phyloP scores from a whole-genome alignment of 352 stramenopile genomes.

The Phytopythium kandeliae region DNA sequence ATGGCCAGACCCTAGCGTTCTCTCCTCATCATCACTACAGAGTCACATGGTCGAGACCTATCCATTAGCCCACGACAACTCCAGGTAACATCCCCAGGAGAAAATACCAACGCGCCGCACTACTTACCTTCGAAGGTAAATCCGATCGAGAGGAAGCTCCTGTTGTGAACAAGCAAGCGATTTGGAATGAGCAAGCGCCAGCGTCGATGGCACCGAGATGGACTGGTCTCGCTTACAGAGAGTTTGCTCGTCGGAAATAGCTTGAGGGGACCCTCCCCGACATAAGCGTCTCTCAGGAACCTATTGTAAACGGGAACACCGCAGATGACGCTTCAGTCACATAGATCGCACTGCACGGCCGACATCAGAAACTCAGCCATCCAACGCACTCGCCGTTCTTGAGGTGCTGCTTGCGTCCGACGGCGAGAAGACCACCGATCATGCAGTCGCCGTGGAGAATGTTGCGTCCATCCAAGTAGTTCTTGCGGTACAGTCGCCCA shows the following conservation, averaged over 20 bases:
- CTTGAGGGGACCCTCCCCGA: constrained; percentile 62
- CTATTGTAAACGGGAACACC: constrained; percentile 10
- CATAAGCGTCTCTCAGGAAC: constrained; percentile 62
- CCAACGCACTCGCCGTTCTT: constrained; percentile 60
- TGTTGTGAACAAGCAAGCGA: constrained; percentile 9
- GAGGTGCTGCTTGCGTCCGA: constrained; percentile 74
- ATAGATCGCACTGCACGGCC: neutral
- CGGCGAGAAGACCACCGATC: constrained; percentile 63
- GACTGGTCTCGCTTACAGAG: constrained; percentile 28
- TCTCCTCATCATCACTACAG: constrained; percentile 74
- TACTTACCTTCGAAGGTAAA: constrained; percentile 55
- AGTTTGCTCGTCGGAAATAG: constrained; percentile 67
- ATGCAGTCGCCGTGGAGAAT: constrained; percentile 72
- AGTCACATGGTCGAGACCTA: neutral
- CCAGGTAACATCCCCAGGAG: neutral
- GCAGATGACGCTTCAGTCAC: no score
- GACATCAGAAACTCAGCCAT: neutral
- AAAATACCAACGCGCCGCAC: neutral
- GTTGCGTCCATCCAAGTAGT: constrained; percentile 71
- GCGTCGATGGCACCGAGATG: neutral
- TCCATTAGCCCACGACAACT: neutral
- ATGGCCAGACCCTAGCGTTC: constrained; percentile 76
- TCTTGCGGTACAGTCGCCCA: constrained; percentile 73
- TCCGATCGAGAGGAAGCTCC: constrained; percentile 40
- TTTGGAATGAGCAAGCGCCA: neutral